Percentiles rank a stretch among this genome's conserved stretches.
These are phyloP conservation scores for Vitis riparia DNA, from an alignment of 164 flowering plant genomes.

Conservation along the genomic window DNA sequence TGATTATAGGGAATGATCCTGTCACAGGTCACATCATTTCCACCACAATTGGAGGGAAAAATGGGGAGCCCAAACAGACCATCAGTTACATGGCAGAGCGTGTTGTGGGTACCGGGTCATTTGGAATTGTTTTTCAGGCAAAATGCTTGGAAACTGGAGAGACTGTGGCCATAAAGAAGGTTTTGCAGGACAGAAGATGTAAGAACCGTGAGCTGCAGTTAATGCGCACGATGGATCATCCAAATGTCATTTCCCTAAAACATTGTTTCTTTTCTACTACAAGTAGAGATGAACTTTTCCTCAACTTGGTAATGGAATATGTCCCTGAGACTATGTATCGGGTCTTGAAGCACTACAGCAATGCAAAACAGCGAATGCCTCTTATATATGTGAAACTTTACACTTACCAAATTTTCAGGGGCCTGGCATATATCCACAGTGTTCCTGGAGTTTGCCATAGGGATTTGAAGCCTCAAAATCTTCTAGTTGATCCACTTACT, in stretches of 20 bases:
- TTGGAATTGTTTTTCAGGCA: conserved; percentile 60
- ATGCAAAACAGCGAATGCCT: conserved; percentile 60
- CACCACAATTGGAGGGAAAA: conserved; percentile 72
- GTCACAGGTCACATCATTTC: conserved; percentile 73
- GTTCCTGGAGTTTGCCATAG: conserved; percentile 69
- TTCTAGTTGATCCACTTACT: conserved; percentile 54
- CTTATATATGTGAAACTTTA: conserved; percentile 59
- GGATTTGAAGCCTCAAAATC: conserved; percentile 71
- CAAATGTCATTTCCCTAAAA: conserved; percentile 58
- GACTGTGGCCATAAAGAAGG: conserved; percentile 71
- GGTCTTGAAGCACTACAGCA: conserved; percentile 61
- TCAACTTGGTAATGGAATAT: conserved; percentile 71
- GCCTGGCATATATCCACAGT: conserved; percentile 58
- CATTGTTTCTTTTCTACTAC: conserved; percentile 76
- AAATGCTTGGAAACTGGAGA: conserved; percentile 65
- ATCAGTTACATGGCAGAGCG: conserved; percentile 57
- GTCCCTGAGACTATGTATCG: conserved; percentile 66
- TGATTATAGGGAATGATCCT: conserved; percentile 35
- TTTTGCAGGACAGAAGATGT: conserved; percentile 65
- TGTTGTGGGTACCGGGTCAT: conserved; percentile 51
- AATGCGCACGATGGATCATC: conserved; percentile 66
- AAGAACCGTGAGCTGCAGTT: conserved; percentile 67
- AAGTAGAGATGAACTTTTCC: conserved; percentile 61
- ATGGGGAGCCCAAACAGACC: conserved; percentile 73
- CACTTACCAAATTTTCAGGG: conserved; percentile 67